Evolutionary conservation across 129 eudicot species (phyloP).

Genomic region (Solidago caesia): DNA sequence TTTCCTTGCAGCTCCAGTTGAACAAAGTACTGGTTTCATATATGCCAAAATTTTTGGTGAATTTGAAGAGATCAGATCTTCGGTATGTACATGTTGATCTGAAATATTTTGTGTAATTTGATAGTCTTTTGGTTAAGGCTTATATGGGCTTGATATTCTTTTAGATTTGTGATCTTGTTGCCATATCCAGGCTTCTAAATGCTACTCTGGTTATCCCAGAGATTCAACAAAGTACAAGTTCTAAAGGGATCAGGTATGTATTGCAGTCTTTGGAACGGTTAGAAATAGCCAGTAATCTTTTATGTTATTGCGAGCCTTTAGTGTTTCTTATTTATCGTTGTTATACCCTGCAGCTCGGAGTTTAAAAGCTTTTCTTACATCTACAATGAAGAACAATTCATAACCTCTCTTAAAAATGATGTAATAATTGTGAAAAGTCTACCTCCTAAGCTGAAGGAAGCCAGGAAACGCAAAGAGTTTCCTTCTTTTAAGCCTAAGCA

Average conservation of each 20-base stretch:
- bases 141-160: constrained; percentile 45
- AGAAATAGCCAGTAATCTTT: constrained; percentile 19
- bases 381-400: constrained; percentile 78
- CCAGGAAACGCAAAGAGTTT: constrained; percentile 60
- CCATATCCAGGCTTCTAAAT: constrained; percentile 90
- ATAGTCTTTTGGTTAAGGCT: constrained; percentile 20
- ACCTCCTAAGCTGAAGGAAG: constrained; percentile 60
- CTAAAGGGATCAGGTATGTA: constrained; percentile 83
- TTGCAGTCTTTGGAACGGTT: constrained; percentile 10
- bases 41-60: constrained; percentile 92
- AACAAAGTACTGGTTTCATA: constrained; percentile 69
- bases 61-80: constrained; percentile 81
- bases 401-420: constrained; percentile 70
- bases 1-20: constrained; percentile 58
- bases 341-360: constrained; percentile 56
- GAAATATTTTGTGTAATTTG: constrained; percentile 1
- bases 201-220: constrained; percentile 97
- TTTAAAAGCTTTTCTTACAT: constrained; percentile 86
- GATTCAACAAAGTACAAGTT: constrained; percentile 75
- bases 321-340: background rate
- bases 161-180: constrained; percentile 93
- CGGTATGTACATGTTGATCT: constrained; percentile 54
- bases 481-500: constrained; percentile 71
- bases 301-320: background rate
- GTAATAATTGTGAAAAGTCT: constrained; percentile 63